These are phyloP conservation scores for Pleurotus sapidus DNA, from an alignment of 768 basidiomycete genomes.

Conservation along the genomic window DNA sequence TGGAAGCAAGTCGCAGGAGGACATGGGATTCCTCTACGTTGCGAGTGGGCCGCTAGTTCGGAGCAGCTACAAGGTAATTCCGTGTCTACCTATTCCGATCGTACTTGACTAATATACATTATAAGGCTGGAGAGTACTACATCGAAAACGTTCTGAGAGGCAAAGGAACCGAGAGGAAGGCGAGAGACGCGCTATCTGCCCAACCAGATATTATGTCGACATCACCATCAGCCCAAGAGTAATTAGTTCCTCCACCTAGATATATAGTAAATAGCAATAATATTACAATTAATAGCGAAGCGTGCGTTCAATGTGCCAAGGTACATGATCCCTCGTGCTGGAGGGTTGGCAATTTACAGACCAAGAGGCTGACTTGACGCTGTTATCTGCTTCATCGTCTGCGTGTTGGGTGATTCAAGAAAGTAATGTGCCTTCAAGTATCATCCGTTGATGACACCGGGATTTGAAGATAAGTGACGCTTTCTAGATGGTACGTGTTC, in stretches of 20 bases:
- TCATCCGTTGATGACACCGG: not conserved
- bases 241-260: no score
- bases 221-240: no score
- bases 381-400: no score
- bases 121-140: conserved; percentile 92
- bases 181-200: conserved; percentile 25
- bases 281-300: no score
- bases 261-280: no score
- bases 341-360: no score
- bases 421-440: not conserved
- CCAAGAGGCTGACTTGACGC: no score
- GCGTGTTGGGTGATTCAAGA: not conserved
- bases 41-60: conserved; percentile 95
- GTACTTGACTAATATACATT: conserved; percentile 8
- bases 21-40: conserved; percentile 95
- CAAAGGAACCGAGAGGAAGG: conserved; percentile 44
- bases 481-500: conserved; percentile 2
- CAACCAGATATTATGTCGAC: conserved; percentile 1
- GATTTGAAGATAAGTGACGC: conserved; percentile 1
- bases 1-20: conserved; percentile 92
- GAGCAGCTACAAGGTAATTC: conserved; percentile 90
- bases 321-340: no score
- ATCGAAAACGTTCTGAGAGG: conserved; percentile 86
- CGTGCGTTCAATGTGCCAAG: no score
- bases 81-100: not conserved